Percentiles rank a stretch among this genome's conserved stretches.
These are phyloP conservation scores for Eragrostis tef DNA, from an alignment of 202 grass and related monocot species.

Conservation along the genomic window DNA sequence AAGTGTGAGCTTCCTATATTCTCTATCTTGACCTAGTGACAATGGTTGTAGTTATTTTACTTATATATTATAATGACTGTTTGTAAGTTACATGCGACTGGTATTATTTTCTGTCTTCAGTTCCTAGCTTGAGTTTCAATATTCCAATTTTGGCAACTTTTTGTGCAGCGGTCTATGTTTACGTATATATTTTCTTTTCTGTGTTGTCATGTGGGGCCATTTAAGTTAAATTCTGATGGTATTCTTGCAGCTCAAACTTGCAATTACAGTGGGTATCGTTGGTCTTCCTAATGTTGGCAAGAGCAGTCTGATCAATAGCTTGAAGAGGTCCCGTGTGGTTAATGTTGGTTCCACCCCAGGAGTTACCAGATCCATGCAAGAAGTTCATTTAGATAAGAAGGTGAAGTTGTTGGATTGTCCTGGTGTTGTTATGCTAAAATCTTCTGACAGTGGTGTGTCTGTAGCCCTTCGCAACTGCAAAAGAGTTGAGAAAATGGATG, in stretches of 20 bases:
- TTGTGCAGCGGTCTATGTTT: not conserved
- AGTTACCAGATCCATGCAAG: slow-evolving; percentile 91
- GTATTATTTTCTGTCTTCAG: not conserved
- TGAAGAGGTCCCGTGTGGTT: slow-evolving; percentile 93
- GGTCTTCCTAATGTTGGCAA: slow-evolving; percentile 99
- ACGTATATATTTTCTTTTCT: not conserved
- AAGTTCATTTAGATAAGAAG: slow-evolving; percentile 87
- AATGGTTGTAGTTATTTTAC: not conserved
- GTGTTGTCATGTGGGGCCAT: not conserved
- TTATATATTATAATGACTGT: not conserved
- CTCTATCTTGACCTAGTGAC: not conserved
- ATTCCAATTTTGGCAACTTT: not conserved
- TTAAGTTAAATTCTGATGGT: slow-evolving; percentile 26
- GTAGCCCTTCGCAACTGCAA: slow-evolving; percentile 89
- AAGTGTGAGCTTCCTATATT: not conserved
- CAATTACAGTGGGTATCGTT: slow-evolving; percentile 96
- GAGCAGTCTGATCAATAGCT: slow-evolving; percentile 97
- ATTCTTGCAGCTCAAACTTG: slow-evolving; percentile 76
- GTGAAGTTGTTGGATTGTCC: slow-evolving; percentile 94
- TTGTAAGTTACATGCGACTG: not conserved
- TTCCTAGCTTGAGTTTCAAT: not conserved
- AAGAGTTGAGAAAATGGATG: slow-evolving; percentile 96
- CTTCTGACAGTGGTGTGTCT: slow-evolving; percentile 65
- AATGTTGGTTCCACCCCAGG: slow-evolving; percentile 93
- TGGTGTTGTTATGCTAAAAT: slow-evolving; percentile 97